Evolutionary conservation across 352 stramenopile species (phyloP), one percentile per base, ranked within the genome.

Genomic region (Aphanomyces cochlioides): DNA sequence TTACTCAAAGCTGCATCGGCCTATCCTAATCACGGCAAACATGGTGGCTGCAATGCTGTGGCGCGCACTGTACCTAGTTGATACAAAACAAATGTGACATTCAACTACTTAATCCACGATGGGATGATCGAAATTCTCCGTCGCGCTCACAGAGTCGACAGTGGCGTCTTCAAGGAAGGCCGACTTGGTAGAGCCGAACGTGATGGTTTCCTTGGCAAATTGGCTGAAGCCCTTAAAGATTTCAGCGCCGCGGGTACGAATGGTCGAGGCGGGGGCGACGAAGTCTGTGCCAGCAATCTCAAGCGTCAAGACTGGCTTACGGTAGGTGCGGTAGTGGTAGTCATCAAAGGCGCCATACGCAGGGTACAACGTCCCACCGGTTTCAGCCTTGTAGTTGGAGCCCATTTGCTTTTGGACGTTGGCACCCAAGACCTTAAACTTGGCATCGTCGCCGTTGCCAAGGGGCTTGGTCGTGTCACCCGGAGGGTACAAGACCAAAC

Each of bases 211-310:
- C 36, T 81, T 69, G 1, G 82, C 82, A 69, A 90, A 93, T 53
- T 66, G 57, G 57, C 2, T 3, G 39, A 56, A 34, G 59, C 38
- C 59, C 48, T 79, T 59, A 70, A 85, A 80, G 59, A 93, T 74
- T 56, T 87, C 80, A 5, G 64, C 34, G 5, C 82, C 85, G 3
- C 89, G 79, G 0, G 83, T 60, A 0, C 78, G 68, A 58, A 79
- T 79, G 7, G 76, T 81, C 43, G 74, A 78, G 66, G 89, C 79
- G 1, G 76, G 75, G 2, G 78, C 79, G n/a, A 88, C 78, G 73
- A 92, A 92, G 65, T 90, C 82, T 3, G 74, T 66, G 3, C 85
- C 85, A 40, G 89, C 79, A 15, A 90, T 79, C 71, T 92, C 85
- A 57, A 90, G 82, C 3, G 83, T 92, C 45, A 92, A 60, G 15